A percentile compares a stretch with the other conserved stretches of the same genome.
Conservation (phyloP, 768 basidiomycete genomes). For the Podaxis sp. region DNA sequence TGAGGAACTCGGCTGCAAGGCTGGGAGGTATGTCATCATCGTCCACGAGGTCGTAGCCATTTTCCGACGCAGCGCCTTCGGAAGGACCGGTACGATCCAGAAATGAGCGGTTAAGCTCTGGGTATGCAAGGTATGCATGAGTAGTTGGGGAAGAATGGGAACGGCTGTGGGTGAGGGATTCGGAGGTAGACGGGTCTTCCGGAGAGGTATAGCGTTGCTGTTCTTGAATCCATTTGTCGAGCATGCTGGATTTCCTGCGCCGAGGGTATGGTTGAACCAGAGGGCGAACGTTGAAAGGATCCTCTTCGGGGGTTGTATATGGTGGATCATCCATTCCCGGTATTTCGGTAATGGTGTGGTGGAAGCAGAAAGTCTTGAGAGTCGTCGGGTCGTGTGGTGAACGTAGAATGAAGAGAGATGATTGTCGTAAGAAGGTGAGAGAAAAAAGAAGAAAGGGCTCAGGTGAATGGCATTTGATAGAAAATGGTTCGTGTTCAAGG, state of each 20-base stretch:
- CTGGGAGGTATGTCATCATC: constrained; percentile 47
- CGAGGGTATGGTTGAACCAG: constrained; percentile 29
- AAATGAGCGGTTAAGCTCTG: constrained; percentile 30
- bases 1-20: constrained; percentile 6
- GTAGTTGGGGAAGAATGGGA: constrained; percentile 24
- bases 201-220: constrained; percentile 31
- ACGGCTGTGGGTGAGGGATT: neutral
- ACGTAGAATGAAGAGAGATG: neutral
- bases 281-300: constrained; percentile 45
- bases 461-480: constrained; percentile 16
- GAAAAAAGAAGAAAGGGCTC: neutral
- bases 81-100: constrained; percentile 23
- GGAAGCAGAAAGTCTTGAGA: neutral
- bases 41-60: constrained; percentile 49
- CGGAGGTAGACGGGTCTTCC: constrained; percentile 2
- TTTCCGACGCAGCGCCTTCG: constrained; percentile 30
- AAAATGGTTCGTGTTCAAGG: constrained; percentile 12
- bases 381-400: neutral
- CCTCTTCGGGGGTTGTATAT: constrained; percentile 51
- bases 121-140: constrained; percentile 41
- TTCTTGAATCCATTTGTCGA: constrained; percentile 54
- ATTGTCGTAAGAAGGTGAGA: neutral
- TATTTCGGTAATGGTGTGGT: constrained; percentile 11
- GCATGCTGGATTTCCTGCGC: constrained; percentile 46
- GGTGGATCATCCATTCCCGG: constrained; percentile 37